Base-by-base conservation (phyloP, 306 rosid species). In the Bauhinia variegata region DNA sequence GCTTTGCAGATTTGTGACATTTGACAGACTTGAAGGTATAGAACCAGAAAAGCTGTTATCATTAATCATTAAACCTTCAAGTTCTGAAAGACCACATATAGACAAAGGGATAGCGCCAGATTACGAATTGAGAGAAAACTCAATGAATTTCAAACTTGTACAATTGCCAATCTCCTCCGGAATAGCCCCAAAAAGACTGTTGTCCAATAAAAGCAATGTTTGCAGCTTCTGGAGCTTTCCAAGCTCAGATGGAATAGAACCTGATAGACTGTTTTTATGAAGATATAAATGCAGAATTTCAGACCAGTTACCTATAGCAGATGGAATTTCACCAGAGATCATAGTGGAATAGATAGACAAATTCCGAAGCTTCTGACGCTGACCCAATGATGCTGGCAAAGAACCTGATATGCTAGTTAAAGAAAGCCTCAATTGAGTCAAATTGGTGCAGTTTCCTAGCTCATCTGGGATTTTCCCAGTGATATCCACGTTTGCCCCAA, bases 121-220 rank as follows among this genome's bases (percentile, higher is more conserved):
- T 10, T 84, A 44, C 38, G 74, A 77, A 72, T 84, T 87, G 62
- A 77, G 14, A 41, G 92, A 87, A 8, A 87, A 57, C 60, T 84
- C 92, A 52, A 82, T 70, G 52, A 37, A 79, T 43, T 1, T 81
- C 84, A 87, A 84, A 60, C 82, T 72, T 36, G 55, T 73, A 64
- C 92, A 87, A 17, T 72, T 73, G n/a, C 89, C 89, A 72, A 87
- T 76, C 75, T 79, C 84, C 48, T 70, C 68, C 30, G 89, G 89
- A 68, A 87, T 84, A 36, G 54, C 37, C 63, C 92, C 92, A 39
- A 28, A 48, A 23, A 87, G 75, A 68, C 47, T 38, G 72, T 87
- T 87, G 67, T 75, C 57, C 92, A 89, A 87, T 38, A 87, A 30
- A 39, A 68, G 60, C 79, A 87, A 42, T 10, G 55, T 68, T 49